phyloP scores from a whole-genome alignment of 2,329 filamentous ascomycete genomes.

The Aphanocladium album region DNA sequence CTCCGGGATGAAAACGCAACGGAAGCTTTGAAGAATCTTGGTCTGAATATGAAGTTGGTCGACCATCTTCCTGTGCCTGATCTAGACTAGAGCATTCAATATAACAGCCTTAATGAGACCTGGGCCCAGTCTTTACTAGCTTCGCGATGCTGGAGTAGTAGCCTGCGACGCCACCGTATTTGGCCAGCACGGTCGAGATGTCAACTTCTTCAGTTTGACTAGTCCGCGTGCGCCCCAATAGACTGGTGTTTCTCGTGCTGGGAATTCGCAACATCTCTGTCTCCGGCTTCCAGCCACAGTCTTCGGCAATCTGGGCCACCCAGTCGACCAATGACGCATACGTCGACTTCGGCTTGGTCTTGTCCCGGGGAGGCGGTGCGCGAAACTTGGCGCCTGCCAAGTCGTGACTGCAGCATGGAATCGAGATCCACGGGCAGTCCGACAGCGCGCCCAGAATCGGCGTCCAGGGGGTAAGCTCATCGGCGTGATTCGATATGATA shows the following conservation, averaged over 20 bases:
- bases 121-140: constrained; percentile 47
- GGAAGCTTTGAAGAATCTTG: constrained; percentile 62
- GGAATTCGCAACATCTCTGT: constrained; percentile 86
- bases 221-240: constrained; percentile 60
- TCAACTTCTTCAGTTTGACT: constrained; percentile 29
- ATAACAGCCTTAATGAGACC: not conserved
- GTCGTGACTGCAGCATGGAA: constrained; percentile 91
- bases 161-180: constrained; percentile 51
- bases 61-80: constrained; percentile 75
- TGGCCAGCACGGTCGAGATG: constrained; percentile 39
- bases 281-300: constrained; percentile 72
- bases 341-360: constrained; percentile 55
- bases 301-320: constrained; percentile 62
- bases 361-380: constrained; percentile 52
- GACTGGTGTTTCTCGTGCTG: constrained; percentile 78
- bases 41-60: constrained; percentile 62
- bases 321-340: constrained; percentile 83
- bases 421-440: constrained; percentile 77
- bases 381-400: constrained; percentile 72
- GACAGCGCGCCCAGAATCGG: constrained; percentile 77
- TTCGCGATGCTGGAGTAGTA: constrained; percentile 57
- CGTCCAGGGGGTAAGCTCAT: constrained; percentile 95
- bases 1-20: constrained; percentile 60
- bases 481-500: constrained; percentile 94
- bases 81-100: constrained; percentile 31